Base-by-base conservation (phyloP, 345 rosid species). In the Lepidium sativum region DNA sequence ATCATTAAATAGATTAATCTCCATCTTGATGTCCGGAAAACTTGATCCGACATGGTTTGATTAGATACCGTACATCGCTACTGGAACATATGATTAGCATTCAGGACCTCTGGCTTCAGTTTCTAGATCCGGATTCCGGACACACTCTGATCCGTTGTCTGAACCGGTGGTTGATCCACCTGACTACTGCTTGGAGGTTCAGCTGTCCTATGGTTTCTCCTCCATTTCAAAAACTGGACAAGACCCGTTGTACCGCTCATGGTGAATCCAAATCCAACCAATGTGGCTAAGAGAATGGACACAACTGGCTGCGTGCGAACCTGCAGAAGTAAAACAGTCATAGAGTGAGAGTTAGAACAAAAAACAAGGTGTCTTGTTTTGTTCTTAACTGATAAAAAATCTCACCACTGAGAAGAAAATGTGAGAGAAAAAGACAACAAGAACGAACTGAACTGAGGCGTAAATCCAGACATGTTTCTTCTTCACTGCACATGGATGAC, bases 391-490 rank as follows among this genome's bases (percentile, higher is more conserved):
- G 41, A 54, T 27, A 51, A 32, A 32, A 16, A 31, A 2, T 61
- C 94, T 82, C 73, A 94, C 99, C 79, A 83, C 37, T 23, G 85
- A 67, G 69, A 81, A 88, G 77, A 82, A 85, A 47, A 94, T 79
- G 76, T 90, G 97, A 60, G 95, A 87, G 50, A 81, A 72, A 6
- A 83, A 66, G 73, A 90, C 95, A 70, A 94, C 91, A 41, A 88
- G 73, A 50, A 62, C 83, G 11, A 86, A 94, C 45, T 94, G 99
- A 74, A 73, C 6, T 13, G 81, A 44, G 23, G 92, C 97, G 41
- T 86, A 94, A 63, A 85, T 5, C 97, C 96, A 94, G 9, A 83
- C 87, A 66, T 68, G 80, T 57, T 59, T 79, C 80, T 75, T 88
- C 74, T 70, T 67, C 21, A 84, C 99, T 94, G 79, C 68, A 57